phyloP scores from a whole-genome alignment of 805 yeast genomes.

The Ogataea zsoltii region DNA sequence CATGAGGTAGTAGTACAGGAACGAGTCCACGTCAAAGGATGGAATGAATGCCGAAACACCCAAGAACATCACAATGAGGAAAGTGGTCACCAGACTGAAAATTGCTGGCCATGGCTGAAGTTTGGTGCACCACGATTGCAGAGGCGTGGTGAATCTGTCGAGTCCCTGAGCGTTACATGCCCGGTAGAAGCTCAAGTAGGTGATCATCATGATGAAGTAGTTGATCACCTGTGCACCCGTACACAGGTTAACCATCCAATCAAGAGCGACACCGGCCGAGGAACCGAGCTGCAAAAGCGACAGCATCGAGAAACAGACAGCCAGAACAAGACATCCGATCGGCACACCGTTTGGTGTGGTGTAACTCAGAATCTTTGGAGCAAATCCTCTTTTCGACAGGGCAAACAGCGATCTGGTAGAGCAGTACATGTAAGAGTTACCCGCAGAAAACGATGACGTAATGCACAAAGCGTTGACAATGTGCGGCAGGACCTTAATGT shows the following conservation, averaged over 20 bases:
- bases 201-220: constrained; percentile 38
- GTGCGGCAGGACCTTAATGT: constrained; percentile 67
- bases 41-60: constrained; percentile 45
- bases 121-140: constrained; percentile 49
- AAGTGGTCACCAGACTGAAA: constrained; percentile 31
- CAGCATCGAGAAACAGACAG: constrained; percentile 29
- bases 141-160: constrained; percentile 44
- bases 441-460: constrained; percentile 78
- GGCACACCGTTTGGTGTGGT: constrained; percentile 64
- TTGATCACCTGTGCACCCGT: constrained; percentile 33
- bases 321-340: constrained; percentile 39
- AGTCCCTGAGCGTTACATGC: constrained; percentile 60
- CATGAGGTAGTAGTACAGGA: constrained; percentile 46
- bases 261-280: constrained; percentile 30
- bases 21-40: constrained; percentile 38
- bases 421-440: constrained; percentile 76
- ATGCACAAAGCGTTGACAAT: constrained; percentile 78
- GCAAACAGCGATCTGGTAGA: constrained; percentile 70
- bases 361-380: constrained; percentile 64
- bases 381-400: constrained; percentile 68
- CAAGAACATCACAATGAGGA: constrained; percentile 37
- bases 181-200: constrained; percentile 62
- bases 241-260: constrained; percentile 34
- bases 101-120: constrained; percentile 39
- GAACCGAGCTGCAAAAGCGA: constrained; percentile 38